Evolutionary conservation across 78 protist species (phyloP), one percentile per base, ranked within the genome.

Genomic region (Creolimax fragrantissima): DNA sequence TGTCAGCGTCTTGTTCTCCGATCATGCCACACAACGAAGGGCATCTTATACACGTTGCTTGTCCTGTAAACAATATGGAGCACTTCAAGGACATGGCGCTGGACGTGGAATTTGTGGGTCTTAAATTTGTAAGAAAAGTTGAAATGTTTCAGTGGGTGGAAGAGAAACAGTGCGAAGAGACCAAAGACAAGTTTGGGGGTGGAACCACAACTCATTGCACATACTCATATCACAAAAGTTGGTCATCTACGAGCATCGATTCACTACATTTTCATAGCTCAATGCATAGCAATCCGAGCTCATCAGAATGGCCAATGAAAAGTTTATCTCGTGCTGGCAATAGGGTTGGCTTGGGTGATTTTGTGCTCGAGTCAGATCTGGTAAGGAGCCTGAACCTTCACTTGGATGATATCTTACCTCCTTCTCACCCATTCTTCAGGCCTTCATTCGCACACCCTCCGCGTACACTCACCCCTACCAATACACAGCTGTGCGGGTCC

Each of bases 401-500:
- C 0, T 24, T 58, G 11, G 74, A 32, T 58, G 74, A 24, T 17
- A 32, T 58, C 39, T 32, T 58, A 0, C 74, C 74, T 24, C 74
- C 74, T 58, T 17, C 24, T 0, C 86, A 83, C 86, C 35, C 86
- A 36, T 35, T 32, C 35, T 83, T 39, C 86, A 24, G 35, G 6
- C 86, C 86, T 5, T 83, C 86, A 41, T 36, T 6, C 5, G 44
- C 35, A 2, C 5, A 35, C 6, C 86, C 86, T 6, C 86, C 86
- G 7, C 35, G 42, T 24, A 83, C 35, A 6, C 7, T 83, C 41
- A 11, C 5, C 42, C 7, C 86, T 41, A 5, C 35, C 86, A 83
- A 83, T 41, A 83, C 86, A 6, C 86, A 83, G 86, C 37, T 83
- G 86, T 83, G 86, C 86, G 86, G 86, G 42, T 36, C 35, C 5